These are phyloP conservation scores for Neopestalotiopsis sp. DNA, from an alignment of 2,329 filamentous ascomycete species.

Conservation along the genomic window DNA sequence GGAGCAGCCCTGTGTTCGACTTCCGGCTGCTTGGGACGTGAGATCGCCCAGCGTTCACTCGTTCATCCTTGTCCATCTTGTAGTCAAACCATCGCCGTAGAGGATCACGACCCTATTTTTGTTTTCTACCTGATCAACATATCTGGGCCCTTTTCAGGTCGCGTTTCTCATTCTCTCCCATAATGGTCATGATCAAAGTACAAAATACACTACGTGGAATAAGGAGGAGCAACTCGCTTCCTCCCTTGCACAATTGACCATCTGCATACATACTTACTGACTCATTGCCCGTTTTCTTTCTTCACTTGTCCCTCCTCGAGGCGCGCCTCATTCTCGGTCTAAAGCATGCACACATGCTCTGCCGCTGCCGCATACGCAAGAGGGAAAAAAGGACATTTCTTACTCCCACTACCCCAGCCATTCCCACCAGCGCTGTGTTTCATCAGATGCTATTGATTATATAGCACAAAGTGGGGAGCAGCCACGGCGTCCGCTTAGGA, in stretches of 20 bases:
- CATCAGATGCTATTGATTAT: not conserved
- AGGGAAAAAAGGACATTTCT: not conserved
- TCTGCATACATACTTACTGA: not conserved
- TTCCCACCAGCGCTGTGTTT: not conserved
- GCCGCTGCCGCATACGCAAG: not conserved
- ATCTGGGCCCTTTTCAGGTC: too few relatives aligned
- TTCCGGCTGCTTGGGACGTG: not conserved
- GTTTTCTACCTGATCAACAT: too few relatives aligned
- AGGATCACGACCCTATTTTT: not conserved
- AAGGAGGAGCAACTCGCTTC: not conserved
- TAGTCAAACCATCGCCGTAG: not conserved
- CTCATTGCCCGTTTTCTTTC: not conserved
- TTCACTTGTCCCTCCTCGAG: not conserved
- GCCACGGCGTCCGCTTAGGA: conserved; percentile 9
- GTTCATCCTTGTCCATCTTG: not conserved
- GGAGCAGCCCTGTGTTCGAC: not conserved
- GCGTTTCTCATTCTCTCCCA: not conserved
- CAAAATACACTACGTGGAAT: not conserved
- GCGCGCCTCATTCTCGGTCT: not conserved
- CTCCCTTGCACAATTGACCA: not conserved
- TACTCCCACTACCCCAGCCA: conserved; percentile 1
- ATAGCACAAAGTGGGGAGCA: conserved; percentile 1
- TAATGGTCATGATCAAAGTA: not conserved
- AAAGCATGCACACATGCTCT: not conserved
- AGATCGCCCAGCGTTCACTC: not conserved